A percentile compares a stretch with the other conserved stretches of the same genome.
Evolutionary conservation across 805 yeast genomes (phyloP).

Genomic region (Brettanomyces custersianus): DNA sequence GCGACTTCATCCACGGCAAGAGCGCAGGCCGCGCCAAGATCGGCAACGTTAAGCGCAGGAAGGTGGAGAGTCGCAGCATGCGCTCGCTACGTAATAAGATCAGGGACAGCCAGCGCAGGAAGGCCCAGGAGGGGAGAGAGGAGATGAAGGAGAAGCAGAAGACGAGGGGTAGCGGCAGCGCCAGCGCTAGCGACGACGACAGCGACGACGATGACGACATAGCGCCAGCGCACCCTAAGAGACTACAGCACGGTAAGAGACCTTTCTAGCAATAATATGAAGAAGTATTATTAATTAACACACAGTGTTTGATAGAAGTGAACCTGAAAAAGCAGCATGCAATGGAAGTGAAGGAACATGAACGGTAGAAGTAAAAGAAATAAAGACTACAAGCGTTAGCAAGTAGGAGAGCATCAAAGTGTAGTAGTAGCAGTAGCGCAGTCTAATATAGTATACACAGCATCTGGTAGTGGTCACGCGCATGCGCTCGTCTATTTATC

Average conservation of each 20-base stretch:
- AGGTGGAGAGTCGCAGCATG: conserved; percentile 12
- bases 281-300: not conserved
- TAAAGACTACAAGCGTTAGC: not conserved
- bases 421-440: not conserved
- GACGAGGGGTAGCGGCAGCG: not conserved
- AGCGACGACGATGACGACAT: conserved; percentile 19
- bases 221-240: conserved; percentile 10
- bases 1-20: conserved; percentile 8
- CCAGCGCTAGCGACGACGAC: not conserved
- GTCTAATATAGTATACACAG: not conserved
- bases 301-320: not conserved
- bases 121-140: conserved; percentile 1
- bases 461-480: not conserved
- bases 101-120: conserved; percentile 15
- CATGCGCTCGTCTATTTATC: not conserved
- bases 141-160: conserved; percentile 1
- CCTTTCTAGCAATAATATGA: conserved; percentile 14
- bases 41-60: conserved; percentile 5
- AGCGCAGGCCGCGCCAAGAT: conserved; percentile 14
- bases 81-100: conserved; percentile 21
- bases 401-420: not conserved
- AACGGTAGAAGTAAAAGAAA: not conserved
- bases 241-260: conserved; percentile 8
- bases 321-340: not conserved
- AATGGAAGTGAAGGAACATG: not conserved